phyloP scores from a whole-genome alignment of 1,284 basidiomycete genomes.

The Hemileia vastatrix region DNA sequence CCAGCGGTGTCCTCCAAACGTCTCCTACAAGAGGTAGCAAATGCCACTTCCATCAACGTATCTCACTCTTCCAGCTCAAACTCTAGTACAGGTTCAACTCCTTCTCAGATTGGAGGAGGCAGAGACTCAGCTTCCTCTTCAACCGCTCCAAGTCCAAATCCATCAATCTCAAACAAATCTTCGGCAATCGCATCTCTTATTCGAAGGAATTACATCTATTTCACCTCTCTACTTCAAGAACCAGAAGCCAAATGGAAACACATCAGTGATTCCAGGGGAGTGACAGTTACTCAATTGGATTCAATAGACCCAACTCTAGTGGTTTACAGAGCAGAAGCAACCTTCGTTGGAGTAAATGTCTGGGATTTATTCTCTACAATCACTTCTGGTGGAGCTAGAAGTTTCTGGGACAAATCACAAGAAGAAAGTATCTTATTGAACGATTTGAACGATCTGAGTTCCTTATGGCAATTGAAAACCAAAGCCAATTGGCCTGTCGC shows the following conservation, averaged over 20 bases:
- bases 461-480: conserved; percentile 79
- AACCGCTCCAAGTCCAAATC: conserved; percentile 25
- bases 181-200: conserved; percentile 39
- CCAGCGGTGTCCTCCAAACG: conserved; percentile 54
- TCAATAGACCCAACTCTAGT: conserved; percentile 94
- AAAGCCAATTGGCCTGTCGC: conserved; percentile 82
- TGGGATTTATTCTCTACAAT: conserved; percentile 91
- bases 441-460: conserved; percentile 81
- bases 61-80: no score
- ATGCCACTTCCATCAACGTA: no score
- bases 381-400: conserved; percentile 66
- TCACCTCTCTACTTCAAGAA: conserved; percentile 89
- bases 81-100: no score
- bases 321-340: conserved; percentile 91
- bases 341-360: conserved; percentile 87
- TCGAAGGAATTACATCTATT: conserved; percentile 48
- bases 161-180: conserved; percentile 50
- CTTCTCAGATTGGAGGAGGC: no score
- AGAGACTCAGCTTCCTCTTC: conserved; percentile 3
- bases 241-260: conserved; percentile 92
- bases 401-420: conserved; percentile 79
- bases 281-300: conserved; percentile 60
- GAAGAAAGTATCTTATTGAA: conserved; percentile 76
- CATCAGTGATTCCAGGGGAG: conserved; percentile 37
- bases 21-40: no score